These are phyloP conservation scores for Prototheca wickerhamii DNA, from an alignment of 163 green algal species.

Conservation along the genomic window DNA sequence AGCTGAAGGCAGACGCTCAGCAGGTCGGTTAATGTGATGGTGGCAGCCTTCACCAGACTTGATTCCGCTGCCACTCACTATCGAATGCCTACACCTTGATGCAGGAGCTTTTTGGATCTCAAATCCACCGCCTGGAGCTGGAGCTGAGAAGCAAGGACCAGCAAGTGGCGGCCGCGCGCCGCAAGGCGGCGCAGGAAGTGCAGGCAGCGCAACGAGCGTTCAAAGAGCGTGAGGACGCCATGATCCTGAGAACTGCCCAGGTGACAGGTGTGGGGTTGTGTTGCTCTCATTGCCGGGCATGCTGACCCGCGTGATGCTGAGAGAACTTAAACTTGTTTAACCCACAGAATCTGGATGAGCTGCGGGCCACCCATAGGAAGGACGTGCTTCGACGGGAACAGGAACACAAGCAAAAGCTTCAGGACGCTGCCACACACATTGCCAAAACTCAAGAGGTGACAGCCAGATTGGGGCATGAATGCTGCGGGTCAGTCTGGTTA, in stretches of 20 bases:
- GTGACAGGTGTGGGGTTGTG: not conserved
- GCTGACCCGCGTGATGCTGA: not conserved
- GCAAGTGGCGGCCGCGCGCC: no score
- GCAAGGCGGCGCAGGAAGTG: not conserved
- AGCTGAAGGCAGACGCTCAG: no score
- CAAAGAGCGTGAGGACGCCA: not conserved
- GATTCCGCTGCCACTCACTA: no score
- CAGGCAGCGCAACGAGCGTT: not conserved
- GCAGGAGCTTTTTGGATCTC: no score
- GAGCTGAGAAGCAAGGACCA: not conserved
- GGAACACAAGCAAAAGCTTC: conserved; percentile 4
- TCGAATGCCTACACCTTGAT: no score
- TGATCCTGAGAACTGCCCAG: not conserved
- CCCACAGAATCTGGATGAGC: not conserved
- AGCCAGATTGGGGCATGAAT: conserved; percentile 3
- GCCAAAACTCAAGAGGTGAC: no score
- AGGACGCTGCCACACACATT: no score
- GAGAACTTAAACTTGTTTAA: no score
- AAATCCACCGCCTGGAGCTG: no score
- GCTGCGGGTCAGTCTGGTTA: no score
- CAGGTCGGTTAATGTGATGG: no score
- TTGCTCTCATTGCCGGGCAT: not conserved
- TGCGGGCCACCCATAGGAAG: not conserved
- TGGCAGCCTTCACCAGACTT: no score
- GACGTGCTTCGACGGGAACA: not conserved